A percentile compares a stretch with the other conserved stretches of the same genome.
These are phyloP conservation scores for Saccharomycopsis selenospora DNA, from an alignment of 805 yeast species.

Conservation along the genomic window DNA sequence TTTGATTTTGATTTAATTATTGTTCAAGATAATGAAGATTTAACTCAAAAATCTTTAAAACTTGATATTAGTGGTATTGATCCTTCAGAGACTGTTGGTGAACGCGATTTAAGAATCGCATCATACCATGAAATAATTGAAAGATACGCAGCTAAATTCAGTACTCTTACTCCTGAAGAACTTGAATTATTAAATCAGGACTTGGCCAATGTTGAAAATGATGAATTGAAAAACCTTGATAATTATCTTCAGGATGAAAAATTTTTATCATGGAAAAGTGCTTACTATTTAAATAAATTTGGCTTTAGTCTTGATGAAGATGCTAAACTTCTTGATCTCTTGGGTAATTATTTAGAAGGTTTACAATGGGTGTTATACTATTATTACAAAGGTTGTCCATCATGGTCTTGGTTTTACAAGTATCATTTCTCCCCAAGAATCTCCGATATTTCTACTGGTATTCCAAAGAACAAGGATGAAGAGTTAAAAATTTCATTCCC, in stretches of 20 bases:
- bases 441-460: slow-evolving; percentile 73
- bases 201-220: slow-evolving; percentile 30
- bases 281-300: slow-evolving; percentile 79
- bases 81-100: slow-evolving; percentile 61
- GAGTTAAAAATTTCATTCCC: slow-evolving; percentile 56
- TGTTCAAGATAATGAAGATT: slow-evolving; percentile 45
- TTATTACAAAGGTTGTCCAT: slow-evolving; percentile 83
- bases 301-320: slow-evolving; percentile 57
- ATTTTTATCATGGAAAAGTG: slow-evolving; percentile 75
- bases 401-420: slow-evolving; percentile 93
- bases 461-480: slow-evolving; percentile 26
- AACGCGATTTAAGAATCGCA: slow-evolving; percentile 44
- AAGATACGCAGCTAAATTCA: slow-evolving; percentile 53
- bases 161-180: slow-evolving; percentile 52
- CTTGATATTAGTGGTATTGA: slow-evolving; percentile 70
- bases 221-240: slow-evolving; percentile 26
- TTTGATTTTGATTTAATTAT: slow-evolving; percentile 60
- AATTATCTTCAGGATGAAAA: slow-evolving; percentile 64
- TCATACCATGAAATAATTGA: slow-evolving; percentile 50
- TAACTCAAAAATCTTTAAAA: slow-evolving; percentile 45
- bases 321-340: slow-evolving; percentile 51
- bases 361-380: slow-evolving; percentile 93
- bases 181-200: slow-evolving; percentile 26
- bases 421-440: slow-evolving; percentile 94
- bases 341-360: slow-evolving; percentile 86